Evolutionary conservation across 768 basidiomycete species (phyloP).

Genomic region (Tulasnella sp.): DNA sequence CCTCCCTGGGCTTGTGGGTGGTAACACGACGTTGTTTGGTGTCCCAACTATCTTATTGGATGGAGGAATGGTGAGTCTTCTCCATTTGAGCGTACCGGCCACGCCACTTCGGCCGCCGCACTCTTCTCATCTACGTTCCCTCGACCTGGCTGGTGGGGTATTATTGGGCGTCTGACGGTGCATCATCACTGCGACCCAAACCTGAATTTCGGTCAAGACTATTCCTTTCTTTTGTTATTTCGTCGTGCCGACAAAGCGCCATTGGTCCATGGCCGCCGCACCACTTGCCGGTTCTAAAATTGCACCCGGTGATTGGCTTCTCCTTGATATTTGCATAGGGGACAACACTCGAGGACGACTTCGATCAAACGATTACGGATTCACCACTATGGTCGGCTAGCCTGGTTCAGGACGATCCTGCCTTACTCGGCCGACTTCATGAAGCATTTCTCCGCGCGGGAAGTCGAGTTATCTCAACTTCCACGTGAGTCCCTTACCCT

Average conservation of each 20-base stretch:
- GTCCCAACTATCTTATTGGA: slow-evolving; percentile 43
- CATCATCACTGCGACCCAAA: neutral
- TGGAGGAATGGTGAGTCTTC: slow-evolving; percentile 56
- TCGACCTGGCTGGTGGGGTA: neutral
- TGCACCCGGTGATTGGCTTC: neutral
- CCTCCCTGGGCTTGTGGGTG: neutral
- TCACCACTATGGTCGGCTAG: slow-evolving; percentile 72
- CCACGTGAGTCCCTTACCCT: slow-evolving; percentile 20
- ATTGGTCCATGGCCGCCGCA: neutral
- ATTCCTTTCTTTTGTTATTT: neutral
- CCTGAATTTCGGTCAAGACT: neutral
- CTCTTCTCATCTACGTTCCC: slow-evolving; percentile 54
- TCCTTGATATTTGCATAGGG: slow-evolving; percentile 51
- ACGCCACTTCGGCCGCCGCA: slow-evolving; percentile 59
- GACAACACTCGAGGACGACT: slow-evolving; percentile 59
- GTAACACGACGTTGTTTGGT: neutral
- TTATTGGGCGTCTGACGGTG: neutral
- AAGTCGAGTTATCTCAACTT: slow-evolving; percentile 14
- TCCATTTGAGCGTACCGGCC: slow-evolving; percentile 59
- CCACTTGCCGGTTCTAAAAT: neutral
- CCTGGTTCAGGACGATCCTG: slow-evolving; percentile 57
- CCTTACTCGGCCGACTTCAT: slow-evolving; percentile 39
- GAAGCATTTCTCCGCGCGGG: slow-evolving; percentile 23
- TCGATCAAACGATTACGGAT: slow-evolving; percentile 53
- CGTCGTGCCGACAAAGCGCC: neutral